A percentile compares a stretch with the other conserved stretches of the same genome.
These are phyloP conservation scores for Saitozyma podzolica DNA, from an alignment of 768 basidiomycete genomes.

Conservation along the genomic window DNA sequence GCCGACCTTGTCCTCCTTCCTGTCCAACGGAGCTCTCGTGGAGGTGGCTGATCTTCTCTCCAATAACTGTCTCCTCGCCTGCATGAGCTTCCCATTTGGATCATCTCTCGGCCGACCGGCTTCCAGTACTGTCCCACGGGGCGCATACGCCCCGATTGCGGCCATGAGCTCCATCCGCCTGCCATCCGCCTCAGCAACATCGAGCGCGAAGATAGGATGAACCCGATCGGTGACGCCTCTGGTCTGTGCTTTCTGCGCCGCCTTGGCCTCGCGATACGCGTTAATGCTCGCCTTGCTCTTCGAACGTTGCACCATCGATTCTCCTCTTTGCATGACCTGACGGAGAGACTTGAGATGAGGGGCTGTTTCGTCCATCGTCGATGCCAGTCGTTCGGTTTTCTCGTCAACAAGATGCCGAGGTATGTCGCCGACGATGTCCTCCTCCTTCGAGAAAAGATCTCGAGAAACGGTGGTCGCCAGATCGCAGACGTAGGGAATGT, in stretches of 20 bases:
- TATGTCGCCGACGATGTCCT: slow-evolving; percentile 66
- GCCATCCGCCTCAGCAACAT: neutral
- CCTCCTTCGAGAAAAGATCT: slow-evolving; percentile 7
- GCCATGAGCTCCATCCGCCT: neutral
- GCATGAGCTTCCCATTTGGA: too few relatives aligned
- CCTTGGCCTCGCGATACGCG: slow-evolving; percentile 70
- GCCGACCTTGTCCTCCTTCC: neutral
- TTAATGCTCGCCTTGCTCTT: slow-evolving; percentile 76
- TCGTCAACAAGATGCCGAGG: slow-evolving; percentile 76
- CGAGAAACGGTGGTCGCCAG: slow-evolving; percentile 76
- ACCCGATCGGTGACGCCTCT: neutral
- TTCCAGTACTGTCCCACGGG: neutral
- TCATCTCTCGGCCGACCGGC: neutral
- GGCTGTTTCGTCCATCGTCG: slow-evolving; percentile 51
- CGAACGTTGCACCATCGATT: slow-evolving; percentile 90
- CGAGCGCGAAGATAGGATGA: neutral
- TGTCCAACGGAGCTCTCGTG: neutral
- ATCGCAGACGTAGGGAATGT: slow-evolving; percentile 87
- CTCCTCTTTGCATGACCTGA: slow-evolving; percentile 83
- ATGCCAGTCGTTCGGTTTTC: slow-evolving; percentile 72
- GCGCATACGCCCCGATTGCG: neutral
- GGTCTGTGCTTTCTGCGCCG: slow-evolving; percentile 48
- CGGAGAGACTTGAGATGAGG: slow-evolving; percentile 64
- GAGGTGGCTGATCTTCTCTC: neutral
- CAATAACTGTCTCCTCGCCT: neutral